Base-by-base conservation (phyloP, 2,329 filamentous ascomycete species). In the Purpureocillium lavendulum region DNA sequence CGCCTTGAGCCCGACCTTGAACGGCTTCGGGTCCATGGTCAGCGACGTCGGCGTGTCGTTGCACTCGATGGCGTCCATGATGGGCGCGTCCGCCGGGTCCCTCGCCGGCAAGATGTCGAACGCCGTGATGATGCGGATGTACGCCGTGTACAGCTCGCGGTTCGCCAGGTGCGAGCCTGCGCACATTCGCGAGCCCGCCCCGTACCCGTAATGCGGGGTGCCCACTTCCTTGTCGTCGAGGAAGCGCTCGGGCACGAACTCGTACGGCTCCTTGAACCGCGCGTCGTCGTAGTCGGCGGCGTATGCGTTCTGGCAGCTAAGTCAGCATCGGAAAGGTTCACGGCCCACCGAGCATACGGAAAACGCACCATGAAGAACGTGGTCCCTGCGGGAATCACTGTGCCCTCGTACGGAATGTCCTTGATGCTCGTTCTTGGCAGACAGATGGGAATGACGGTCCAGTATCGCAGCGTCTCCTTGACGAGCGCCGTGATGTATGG, bases 401-500 rank as follows among this genome's bases (percentile, higher is more conserved):
- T 67, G 13, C 76, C 76, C 17, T 84, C 68, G 62, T 80, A 89
- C 4, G 73, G 66, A 40, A 90, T 84, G 45, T 84, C 80, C 48
- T 81, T 84, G 55, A 84, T 82, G 44, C 71, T 83, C 13, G 77
- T 77, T 4, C 86, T 70, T 0, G 86, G 86, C 1, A 92, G 69
- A 50, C 80, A 87, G 49, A 92, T 82, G 2, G 84, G 83, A 46
- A 89, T 84, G 24, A 90, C 84, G 3, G 80, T 83, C 73, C 80
- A 90, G 67, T 77, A 90, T 18, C 86, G 76, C 0, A 90, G 68
- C 1, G 82, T 78, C 55, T 92, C 87, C 53, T 88, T 88, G 44
- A 85, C 82, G 6, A 92, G 61, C 0, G 85, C 85, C 0, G 82
- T 85, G 43, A 92, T 67, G 57, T 88, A 92, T 0, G 81, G 77